phyloP scores from a whole-genome alignment of 2,329 filamentous ascomycete species.

The Xylariaceae sp. region DNA sequence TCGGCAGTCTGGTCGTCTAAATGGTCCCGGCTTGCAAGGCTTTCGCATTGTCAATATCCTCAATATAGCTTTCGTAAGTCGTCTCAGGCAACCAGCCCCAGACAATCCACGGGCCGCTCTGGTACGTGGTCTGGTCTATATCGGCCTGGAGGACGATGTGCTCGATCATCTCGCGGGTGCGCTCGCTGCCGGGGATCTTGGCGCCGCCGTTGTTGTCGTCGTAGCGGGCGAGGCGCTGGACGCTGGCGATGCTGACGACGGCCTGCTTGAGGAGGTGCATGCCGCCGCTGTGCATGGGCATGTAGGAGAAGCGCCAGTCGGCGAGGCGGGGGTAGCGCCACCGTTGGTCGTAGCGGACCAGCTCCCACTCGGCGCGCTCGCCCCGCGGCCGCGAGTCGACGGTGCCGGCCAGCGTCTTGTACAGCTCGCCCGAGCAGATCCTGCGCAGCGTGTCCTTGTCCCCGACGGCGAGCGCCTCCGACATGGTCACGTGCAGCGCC shows the following conservation, averaged over 20 bases:
- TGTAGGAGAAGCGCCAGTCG: conserved; percentile 55
- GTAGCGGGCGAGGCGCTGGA: conserved; percentile 55
- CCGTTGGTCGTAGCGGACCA: conserved; percentile 52
- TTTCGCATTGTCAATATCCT: conserved; percentile 26
- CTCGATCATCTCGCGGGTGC: conserved; percentile 61
- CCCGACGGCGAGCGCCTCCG: conserved; percentile 61
- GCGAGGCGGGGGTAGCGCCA: conserved; percentile 52
- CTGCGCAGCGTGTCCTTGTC: conserved; percentile 53
- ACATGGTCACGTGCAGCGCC: conserved; percentile 63
- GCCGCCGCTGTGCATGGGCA: conserved; percentile 47
- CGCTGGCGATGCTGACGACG: conserved; percentile 62
- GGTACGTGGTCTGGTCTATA: conserved; percentile 49
- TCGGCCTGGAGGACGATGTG: conserved; percentile 63
- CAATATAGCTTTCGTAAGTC: conserved; percentile 45
- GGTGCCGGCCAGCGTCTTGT: conserved; percentile 52
- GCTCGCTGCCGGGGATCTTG: conserved; percentile 50
- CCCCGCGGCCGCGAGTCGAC: conserved; percentile 54
- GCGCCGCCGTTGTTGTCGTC: conserved; percentile 42
- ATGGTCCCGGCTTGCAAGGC: no score
- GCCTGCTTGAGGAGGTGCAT: conserved; percentile 54
- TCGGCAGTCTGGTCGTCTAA: no score
- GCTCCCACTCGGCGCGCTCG: conserved; percentile 55
- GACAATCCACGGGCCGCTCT: conserved; percentile 60
- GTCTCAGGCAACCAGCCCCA: conserved; percentile 66
- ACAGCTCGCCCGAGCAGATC: conserved; percentile 58